These are phyloP conservation scores for Tetrapisispora taiwanensis DNA, from an alignment of 805 yeast genomes.

Conservation along the genomic window DNA sequence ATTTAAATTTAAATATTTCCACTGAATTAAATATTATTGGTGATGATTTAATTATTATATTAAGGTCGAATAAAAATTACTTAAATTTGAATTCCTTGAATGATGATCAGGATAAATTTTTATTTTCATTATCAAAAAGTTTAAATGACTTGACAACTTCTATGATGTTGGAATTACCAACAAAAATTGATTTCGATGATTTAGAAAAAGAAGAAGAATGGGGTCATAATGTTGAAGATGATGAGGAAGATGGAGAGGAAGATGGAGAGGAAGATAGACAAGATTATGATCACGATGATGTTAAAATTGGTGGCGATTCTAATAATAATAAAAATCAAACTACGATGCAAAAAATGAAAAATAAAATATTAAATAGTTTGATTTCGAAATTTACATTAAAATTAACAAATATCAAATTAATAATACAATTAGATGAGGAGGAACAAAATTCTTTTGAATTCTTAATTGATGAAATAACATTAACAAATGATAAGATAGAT, in stretches of 20 bases:
- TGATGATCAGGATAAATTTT: conserved; percentile 8
- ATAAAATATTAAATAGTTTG: conserved; percentile 58
- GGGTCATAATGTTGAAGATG: conserved; percentile 7
- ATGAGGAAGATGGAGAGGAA: not conserved
- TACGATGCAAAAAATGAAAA: conserved; percentile 46
- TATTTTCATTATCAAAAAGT: conserved; percentile 55
- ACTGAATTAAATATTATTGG: conserved; percentile 63
- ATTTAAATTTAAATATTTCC: conserved; percentile 50
- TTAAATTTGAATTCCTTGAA: conserved; percentile 21
- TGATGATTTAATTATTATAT: conserved; percentile 39
- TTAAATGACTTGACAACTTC: conserved; percentile 63
- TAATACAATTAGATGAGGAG: conserved; percentile 37
- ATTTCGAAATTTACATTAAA: conserved; percentile 47
- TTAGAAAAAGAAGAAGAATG: conserved; percentile 6
- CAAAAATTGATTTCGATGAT: conserved; percentile 1
- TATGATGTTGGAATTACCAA: conserved; percentile 27
- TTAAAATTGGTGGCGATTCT: not conserved
- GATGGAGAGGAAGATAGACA: conserved; percentile 5
- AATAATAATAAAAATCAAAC: conserved; percentile 2
- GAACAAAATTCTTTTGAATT: conserved; percentile 15
- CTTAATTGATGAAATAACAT: conserved; percentile 24
- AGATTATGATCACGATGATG: conserved; percentile 3
- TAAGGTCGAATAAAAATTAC: conserved; percentile 9
- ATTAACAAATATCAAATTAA: conserved; percentile 38
- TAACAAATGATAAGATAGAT: conserved; percentile 2